A percentile compares a stretch with the other conserved stretches of the same genome.
These are phyloP conservation scores for Blastobotrys malaysiensis DNA, from an alignment of 1,139 yeast genomes.

Conservation along the genomic window DNA sequence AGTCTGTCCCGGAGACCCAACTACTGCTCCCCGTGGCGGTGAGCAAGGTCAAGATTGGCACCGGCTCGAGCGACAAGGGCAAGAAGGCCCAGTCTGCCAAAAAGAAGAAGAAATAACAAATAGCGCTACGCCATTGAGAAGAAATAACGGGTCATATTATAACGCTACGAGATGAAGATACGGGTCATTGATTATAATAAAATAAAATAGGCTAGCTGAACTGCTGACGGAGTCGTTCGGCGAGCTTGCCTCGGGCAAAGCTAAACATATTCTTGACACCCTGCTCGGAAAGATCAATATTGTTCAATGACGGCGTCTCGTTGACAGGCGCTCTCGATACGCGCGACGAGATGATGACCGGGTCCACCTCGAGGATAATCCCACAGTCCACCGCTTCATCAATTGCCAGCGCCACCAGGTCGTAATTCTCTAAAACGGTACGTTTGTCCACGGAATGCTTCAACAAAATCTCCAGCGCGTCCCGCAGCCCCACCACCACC, in stretches of 20 bases:
- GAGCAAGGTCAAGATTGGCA: slow-evolving; percentile 35
- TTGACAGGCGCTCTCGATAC: slow-evolving; percentile 77
- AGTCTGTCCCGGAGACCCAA: slow-evolving; percentile 52
- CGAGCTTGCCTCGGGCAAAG: slow-evolving; percentile 78
- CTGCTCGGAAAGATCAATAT: slow-evolving; percentile 78
- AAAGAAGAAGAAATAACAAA: neutral
- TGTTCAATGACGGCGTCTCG: slow-evolving; percentile 55
- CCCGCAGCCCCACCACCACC: slow-evolving; percentile 71
- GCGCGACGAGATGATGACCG: slow-evolving; percentile 79
- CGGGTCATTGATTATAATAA: slow-evolving; percentile 5
- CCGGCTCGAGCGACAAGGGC: slow-evolving; percentile 21
- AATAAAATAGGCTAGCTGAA: slow-evolving; percentile 24
- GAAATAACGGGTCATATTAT: no score
- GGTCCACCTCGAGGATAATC: slow-evolving; percentile 82
- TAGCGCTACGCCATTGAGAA: no score
- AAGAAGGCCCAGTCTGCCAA: slow-evolving; percentile 9
- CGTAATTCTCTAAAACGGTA: slow-evolving; percentile 76
- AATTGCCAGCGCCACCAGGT: slow-evolving; percentile 74
- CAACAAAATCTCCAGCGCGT: slow-evolving; percentile 72
- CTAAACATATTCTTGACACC: slow-evolving; percentile 86
- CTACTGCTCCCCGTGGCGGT: slow-evolving; percentile 49
- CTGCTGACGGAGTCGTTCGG: slow-evolving; percentile 77
- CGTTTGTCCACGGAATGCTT: slow-evolving; percentile 73
- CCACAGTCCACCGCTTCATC: slow-evolving; percentile 89
- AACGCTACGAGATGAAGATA: no score